Evolutionary conservation across 1,139 yeast species (phyloP).

Genomic region (Geotrichum australiense): DNA sequence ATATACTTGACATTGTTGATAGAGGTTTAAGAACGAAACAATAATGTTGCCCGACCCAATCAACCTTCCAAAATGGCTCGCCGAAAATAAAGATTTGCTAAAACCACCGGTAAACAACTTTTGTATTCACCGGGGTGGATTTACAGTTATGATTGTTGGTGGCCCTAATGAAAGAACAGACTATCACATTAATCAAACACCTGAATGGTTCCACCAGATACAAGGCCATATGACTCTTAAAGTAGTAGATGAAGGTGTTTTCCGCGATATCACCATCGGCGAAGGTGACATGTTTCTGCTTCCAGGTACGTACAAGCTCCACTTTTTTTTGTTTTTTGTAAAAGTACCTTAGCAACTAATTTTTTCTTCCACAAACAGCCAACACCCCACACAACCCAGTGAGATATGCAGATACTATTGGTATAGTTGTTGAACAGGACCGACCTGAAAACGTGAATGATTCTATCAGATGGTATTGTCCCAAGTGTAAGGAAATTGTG

Average conservation of each 20-base stretch:
- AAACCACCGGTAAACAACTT: constrained; percentile 91
- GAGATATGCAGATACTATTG: constrained; percentile 76
- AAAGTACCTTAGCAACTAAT: not conserved
- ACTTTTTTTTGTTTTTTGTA: not conserved
- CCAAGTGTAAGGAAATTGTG: constrained; percentile 55
- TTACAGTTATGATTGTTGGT: constrained; percentile 89
- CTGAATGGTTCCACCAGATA: constrained; percentile 85
- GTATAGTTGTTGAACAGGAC: constrained; percentile 92
- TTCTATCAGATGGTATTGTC: constrained; percentile 80
- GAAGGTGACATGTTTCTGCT: constrained; percentile 86
- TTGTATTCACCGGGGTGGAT: constrained; percentile 86
- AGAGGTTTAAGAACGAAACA: no score
- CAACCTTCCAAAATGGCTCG: constrained; percentile 72
- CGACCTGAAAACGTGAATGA: constrained; percentile 67
- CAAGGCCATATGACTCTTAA: constrained; percentile 80
- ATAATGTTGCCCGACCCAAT: constrained; percentile 62
- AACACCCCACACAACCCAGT: constrained; percentile 90
- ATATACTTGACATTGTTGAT: no score
- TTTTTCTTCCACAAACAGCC: constrained; percentile 36
- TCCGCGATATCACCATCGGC: constrained; percentile 63
- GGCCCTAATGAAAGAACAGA: constrained; percentile 94
- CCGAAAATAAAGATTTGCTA: constrained; percentile 63
- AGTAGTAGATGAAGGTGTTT: constrained; percentile 77
- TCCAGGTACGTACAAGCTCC: constrained; percentile 38
- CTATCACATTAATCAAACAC: constrained; percentile 88